A percentile compares a stretch with the other conserved stretches of the same genome.
phyloP scores from a whole-genome alignment of 805 yeast genomes.

The Ascoidea rubescens region DNA sequence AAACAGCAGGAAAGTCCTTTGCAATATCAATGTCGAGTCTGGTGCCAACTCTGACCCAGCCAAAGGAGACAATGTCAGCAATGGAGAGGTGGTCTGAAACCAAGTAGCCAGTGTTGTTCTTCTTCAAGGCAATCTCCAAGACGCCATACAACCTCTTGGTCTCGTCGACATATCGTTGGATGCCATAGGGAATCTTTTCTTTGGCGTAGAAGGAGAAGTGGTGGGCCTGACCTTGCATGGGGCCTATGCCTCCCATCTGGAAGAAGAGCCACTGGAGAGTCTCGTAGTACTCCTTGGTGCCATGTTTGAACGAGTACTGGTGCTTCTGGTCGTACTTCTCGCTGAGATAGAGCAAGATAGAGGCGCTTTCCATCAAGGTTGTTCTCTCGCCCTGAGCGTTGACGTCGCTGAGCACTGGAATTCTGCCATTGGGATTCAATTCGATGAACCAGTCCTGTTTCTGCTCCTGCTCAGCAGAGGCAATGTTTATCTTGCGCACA shows the following conservation, averaged over 20 bases:
- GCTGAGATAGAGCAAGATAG: constrained; percentile 43
- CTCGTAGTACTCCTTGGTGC: constrained; percentile 32
- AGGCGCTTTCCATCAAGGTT: constrained; percentile 44
- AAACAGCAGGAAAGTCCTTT: constrained; percentile 24
- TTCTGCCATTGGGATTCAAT: constrained; percentile 48
- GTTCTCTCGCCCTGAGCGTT: constrained; percentile 25
- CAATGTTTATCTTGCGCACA: constrained; percentile 25
- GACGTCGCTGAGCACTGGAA: constrained; percentile 37
- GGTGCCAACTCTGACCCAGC: constrained; percentile 25
- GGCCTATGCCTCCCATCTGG: constrained; percentile 47
- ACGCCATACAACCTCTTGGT: constrained; percentile 41
- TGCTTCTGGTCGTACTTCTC: constrained; percentile 45
- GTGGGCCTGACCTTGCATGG: constrained; percentile 48
- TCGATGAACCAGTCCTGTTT: constrained; percentile 44
- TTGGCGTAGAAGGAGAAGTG: constrained; percentile 31
- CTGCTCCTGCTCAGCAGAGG: constrained; percentile 22
- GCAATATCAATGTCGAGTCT: constrained; percentile 18
- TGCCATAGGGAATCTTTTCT: constrained; percentile 41
- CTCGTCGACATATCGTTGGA: constrained; percentile 36
- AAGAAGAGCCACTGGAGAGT: constrained; percentile 39
- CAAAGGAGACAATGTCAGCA: constrained; percentile 39
- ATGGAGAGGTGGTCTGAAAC: constrained; percentile 46
- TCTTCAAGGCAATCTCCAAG: constrained; percentile 32
- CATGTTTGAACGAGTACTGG: constrained; percentile 23
- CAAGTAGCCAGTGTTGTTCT: constrained; percentile 36